Conservation (phyloP, 805 yeast genomes). For the Wickerhamomyces canadensis region DNA sequence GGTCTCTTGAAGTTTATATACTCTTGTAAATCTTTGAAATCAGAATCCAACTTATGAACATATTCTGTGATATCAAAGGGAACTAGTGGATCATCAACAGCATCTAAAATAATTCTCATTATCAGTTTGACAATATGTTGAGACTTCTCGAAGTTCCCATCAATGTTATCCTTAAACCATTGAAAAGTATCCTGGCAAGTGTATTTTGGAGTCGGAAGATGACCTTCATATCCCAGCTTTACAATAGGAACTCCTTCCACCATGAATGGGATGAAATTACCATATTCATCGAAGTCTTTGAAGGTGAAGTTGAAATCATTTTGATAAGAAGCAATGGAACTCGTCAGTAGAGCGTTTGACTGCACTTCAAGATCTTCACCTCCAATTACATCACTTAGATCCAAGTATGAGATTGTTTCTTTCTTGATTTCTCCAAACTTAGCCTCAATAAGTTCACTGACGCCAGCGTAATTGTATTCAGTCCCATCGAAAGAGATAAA, state of each 20-base stretch:
- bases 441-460: slow-evolving; percentile 69
- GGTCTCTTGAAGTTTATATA: slow-evolving; percentile 27
- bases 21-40: slow-evolving; percentile 40
- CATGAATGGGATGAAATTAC: slow-evolving; percentile 67
- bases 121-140: slow-evolving; percentile 49
- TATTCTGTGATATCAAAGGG: slow-evolving; percentile 57
- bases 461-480: slow-evolving; percentile 76
- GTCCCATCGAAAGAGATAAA: slow-evolving; percentile 83
- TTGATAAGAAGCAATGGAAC: slow-evolving; percentile 33
- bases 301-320: slow-evolving; percentile 21
- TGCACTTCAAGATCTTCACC: slow-evolving; percentile 47
- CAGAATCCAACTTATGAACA: slow-evolving; percentile 37
- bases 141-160: slow-evolving; percentile 52
- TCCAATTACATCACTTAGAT: slow-evolving; percentile 60
- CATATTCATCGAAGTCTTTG: slow-evolving; percentile 34
- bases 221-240: slow-evolving; percentile 46
- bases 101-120: slow-evolving; percentile 45
- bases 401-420: slow-evolving; percentile 67
- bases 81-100: slow-evolving; percentile 72
- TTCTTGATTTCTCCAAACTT: slow-evolving; percentile 46
- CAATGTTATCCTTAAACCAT: slow-evolving; percentile 43
- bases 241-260: slow-evolving; percentile 63
- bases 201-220: slow-evolving; percentile 33
- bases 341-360: slow-evolving; percentile 62
- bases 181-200: slow-evolving; percentile 65